Percentiles rank a stretch among this genome's conserved stretches.
phyloP scores from a whole-genome alignment of 352 stramenopile species.

The Plasmopara halstedii region DNA sequence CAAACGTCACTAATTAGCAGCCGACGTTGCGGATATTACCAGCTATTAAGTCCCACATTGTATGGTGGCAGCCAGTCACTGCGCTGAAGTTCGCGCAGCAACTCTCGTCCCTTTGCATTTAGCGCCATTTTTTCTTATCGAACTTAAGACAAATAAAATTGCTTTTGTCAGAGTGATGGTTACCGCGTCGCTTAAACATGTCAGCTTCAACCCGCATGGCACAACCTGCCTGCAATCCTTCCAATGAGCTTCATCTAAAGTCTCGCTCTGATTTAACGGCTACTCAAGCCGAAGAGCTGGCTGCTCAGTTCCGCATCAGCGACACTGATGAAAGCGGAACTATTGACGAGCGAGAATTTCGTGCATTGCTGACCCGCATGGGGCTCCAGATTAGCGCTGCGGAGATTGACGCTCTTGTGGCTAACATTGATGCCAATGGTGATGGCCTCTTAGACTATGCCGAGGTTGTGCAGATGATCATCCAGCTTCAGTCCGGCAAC shows the following conservation, averaged over 20 bases:
- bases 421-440: conserved; percentile 46
- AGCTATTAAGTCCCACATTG: conserved; percentile 84
- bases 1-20: not conserved
- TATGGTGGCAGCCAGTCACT: conserved; percentile 90
- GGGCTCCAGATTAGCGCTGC: conserved; percentile 35
- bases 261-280: conserved; percentile 35
- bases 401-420: conserved; percentile 41
- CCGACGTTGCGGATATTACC: no score
- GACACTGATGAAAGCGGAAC: conserved; percentile 45
- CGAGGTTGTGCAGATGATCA: conserved; percentile 51
- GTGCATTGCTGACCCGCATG: conserved; percentile 43
- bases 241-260: conserved; percentile 34
- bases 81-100: conserved; percentile 85
- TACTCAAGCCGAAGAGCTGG: conserved; percentile 47
- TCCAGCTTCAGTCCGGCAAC: conserved; percentile 49
- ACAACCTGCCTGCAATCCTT: not conserved
- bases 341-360: conserved; percentile 63
- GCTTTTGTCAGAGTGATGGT: conserved; percentile 5
- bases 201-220: not conserved
- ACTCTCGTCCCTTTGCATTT: conserved; percentile 71
- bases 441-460: conserved; percentile 56
- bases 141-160: not conserved
- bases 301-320: conserved; percentile 49
- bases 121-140: conserved; percentile 38
- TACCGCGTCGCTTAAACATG: conserved; percentile 7